Evolutionary conservation across 257 asterid species (phyloP).

Genomic region (Pogostemon cablin): DNA sequence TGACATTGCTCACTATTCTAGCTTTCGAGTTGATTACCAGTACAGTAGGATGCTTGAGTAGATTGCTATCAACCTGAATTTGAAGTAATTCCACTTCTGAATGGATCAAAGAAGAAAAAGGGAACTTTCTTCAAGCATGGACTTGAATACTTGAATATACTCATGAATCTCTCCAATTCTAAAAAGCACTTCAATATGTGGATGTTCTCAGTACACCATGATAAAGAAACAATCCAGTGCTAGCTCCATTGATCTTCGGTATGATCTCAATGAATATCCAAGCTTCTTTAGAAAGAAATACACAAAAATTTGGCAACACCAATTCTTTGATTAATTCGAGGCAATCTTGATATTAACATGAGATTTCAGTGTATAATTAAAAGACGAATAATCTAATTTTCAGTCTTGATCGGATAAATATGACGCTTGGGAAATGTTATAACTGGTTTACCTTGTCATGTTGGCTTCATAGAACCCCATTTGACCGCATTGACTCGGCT

Average conservation of each 20-base stretch:
- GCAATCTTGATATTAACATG: background rate
- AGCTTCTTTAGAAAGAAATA: constrained; percentile 37
- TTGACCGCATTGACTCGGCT: constrained; percentile 61
- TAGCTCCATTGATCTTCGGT: background rate
- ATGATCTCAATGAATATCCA: constrained; percentile 39
- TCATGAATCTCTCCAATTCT: background rate
- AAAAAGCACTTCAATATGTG: background rate
- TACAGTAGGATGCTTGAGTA: constrained; percentile 21
- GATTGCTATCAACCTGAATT: constrained; percentile 6
- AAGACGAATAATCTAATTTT: background rate
- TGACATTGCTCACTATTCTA: constrained; percentile 9
- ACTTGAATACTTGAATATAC: background rate
- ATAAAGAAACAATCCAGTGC: background rate
- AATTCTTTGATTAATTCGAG: background rate
- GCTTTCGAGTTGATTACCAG: constrained; percentile 8
- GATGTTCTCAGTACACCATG: background rate
- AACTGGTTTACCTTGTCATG: constrained; percentile 48
- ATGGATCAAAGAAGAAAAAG: constrained; percentile 18
- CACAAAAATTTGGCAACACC: background rate
- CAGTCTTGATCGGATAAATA: background rate
- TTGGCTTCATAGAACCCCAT: constrained; percentile 43
- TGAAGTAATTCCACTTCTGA: constrained; percentile 12
- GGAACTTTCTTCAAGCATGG: background rate
- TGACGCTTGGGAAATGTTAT: background rate
- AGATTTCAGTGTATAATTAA: background rate